Percentiles rank a stretch among this genome's conserved stretches.
Evolutionary conservation across 768 basidiomycete genomes (phyloP).

Genomic region (Agrocybe chaxingu): DNA sequence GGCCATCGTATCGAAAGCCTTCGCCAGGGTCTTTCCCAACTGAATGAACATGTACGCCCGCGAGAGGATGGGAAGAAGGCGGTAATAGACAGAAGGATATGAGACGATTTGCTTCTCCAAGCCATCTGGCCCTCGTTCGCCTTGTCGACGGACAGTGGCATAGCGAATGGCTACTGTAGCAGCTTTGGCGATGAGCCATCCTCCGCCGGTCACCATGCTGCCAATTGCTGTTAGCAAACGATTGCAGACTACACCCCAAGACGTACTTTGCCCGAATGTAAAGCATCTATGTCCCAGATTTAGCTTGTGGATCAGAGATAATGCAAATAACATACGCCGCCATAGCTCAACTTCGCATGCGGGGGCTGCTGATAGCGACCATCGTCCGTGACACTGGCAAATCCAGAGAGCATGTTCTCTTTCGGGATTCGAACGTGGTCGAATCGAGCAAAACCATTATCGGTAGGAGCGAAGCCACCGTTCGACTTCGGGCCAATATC

Average conservation of each 20-base stretch:
- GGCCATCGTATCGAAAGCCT: slow-evolving; percentile 48
- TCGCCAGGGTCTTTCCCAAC: slow-evolving; percentile 52
- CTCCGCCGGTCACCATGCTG: slow-evolving; percentile 64
- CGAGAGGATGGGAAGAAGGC: slow-evolving; percentile 67
- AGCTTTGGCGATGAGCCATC: slow-evolving; percentile 64
- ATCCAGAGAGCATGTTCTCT: slow-evolving; percentile 71
- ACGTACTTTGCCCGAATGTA: slow-evolving; percentile 65
- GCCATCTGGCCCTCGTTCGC: slow-evolving; percentile 44
- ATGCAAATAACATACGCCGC: slow-evolving; percentile 49
- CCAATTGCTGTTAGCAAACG: neutral
- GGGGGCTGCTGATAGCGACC: slow-evolving; percentile 64
- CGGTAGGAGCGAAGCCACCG: slow-evolving; percentile 44
- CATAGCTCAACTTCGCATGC: slow-evolving; percentile 73
- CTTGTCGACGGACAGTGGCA: slow-evolving; percentile 69
- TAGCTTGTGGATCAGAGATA: neutral
- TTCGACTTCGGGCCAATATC: slow-evolving; percentile 72
- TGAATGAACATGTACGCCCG: slow-evolving; percentile 68
- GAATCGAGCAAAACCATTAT: slow-evolving; percentile 71
- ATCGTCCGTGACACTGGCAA: slow-evolving; percentile 64
- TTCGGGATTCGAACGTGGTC: slow-evolving; percentile 64
- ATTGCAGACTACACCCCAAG: neutral
- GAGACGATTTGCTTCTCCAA: slow-evolving; percentile 65
- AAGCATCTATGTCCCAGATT: slow-evolving; percentile 49
- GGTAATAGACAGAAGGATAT: slow-evolving; percentile 72
- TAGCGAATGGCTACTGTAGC: slow-evolving; percentile 70